phyloP scores from a whole-genome alignment of 495 filamentous ascomycete species.

The Cudoniella acicularis region DNA sequence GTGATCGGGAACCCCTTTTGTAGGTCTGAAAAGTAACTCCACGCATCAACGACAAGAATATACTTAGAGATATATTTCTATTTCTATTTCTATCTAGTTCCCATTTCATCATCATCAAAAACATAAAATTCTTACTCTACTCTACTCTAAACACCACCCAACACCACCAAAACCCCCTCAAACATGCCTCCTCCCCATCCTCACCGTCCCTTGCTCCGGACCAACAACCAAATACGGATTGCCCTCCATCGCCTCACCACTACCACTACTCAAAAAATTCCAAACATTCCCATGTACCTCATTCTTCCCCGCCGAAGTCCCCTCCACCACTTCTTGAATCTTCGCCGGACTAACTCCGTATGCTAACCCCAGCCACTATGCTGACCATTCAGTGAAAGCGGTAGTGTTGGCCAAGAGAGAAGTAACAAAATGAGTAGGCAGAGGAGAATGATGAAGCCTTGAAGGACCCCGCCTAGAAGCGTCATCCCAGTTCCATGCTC shows the following conservation, averaged over 20 bases:
- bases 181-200: background rate
- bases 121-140: background rate
- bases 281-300: background rate
- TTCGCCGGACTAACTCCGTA: background rate
- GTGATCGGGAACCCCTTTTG: background rate
- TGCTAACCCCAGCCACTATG: background rate
- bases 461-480: background rate
- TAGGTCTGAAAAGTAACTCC: background rate
- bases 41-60: background rate
- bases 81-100: background rate
- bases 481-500: constrained; percentile 4
- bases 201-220: background rate
- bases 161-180: background rate
- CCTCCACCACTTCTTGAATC: background rate
- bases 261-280: background rate
- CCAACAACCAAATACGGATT: background rate
- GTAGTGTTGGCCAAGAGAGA: background rate
- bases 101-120: background rate
- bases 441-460: background rate
- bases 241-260: background rate
- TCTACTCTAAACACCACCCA: background rate
- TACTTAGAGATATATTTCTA: background rate
- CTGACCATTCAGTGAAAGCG: constrained; percentile 1
- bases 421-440: background rate
- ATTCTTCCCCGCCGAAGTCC: background rate